Conservation (phyloP, 164 flowering plant genomes). For the Nelumbo lutea region DNA sequence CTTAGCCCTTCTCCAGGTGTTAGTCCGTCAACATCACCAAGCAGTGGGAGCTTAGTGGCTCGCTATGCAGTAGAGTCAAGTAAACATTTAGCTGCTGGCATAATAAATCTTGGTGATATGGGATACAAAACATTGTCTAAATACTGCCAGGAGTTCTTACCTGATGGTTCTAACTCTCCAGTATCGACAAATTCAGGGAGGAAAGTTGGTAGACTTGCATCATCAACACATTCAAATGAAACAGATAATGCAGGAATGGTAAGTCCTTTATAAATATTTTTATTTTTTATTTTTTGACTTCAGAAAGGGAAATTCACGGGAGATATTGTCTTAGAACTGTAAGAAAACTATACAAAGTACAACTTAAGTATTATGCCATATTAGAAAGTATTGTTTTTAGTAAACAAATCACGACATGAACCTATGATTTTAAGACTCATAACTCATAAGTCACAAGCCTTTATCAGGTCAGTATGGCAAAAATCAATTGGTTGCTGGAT, state of each 20-base stretch:
- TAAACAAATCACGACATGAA: no score
- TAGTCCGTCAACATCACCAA: conserved; percentile 91
- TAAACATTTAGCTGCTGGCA: conserved; percentile 82
- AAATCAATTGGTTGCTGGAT: no score
- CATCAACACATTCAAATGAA: conserved; percentile 48
- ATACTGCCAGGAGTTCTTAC: conserved; percentile 74
- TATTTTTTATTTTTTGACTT: neutral
- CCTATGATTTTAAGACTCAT: no score
- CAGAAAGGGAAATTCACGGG: neutral
- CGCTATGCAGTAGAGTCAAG: conserved; percentile 95
- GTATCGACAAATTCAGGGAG: conserved; percentile 57
- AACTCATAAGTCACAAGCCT: no score
- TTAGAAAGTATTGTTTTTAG: no score
- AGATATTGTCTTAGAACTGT: neutral
- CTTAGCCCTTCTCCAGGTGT: conserved; percentile 81
- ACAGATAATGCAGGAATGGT: conserved; percentile 80
- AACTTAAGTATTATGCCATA: no score
- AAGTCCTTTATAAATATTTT: conserved; percentile 20
- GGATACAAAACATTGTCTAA: conserved; percentile 87
- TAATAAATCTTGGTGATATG: conserved; percentile 82
- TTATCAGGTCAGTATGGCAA: no score
- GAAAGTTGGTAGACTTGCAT: conserved; percentile 54
- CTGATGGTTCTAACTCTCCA: conserved; percentile 84
- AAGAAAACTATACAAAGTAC: no score
- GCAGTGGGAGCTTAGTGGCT: conserved; percentile 71